phyloP scores from a whole-genome alignment of 2,329 filamentous ascomycete genomes.

The Taxawa tesnikishii region DNA sequence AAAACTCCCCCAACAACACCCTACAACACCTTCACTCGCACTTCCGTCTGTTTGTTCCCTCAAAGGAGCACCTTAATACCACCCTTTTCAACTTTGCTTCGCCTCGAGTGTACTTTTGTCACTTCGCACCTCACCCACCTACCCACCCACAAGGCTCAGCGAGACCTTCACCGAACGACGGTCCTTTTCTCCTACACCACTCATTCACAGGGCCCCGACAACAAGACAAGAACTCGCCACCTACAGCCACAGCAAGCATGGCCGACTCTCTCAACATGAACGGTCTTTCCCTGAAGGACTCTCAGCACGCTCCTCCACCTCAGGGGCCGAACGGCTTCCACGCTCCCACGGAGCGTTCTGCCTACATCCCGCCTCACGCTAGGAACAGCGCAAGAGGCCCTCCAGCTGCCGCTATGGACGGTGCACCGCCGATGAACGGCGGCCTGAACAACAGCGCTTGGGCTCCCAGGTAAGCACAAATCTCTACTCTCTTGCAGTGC shows the following conservation, averaged over 20 bases:
- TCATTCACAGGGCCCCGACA: too few species aligned
- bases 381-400: conserved; percentile 41
- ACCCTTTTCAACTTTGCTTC: too few species aligned
- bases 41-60: too few species aligned
- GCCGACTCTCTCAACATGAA: conserved; percentile 77
- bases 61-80: too few species aligned
- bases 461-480: conserved; percentile 28
- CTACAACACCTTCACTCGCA: too few species aligned
- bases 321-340: conserved; percentile 27
- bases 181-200: too few species aligned
- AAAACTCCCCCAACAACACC: too few species aligned
- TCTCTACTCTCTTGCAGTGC: too few species aligned
- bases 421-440: conserved; percentile 25
- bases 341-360: conserved; percentile 45
- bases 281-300: conserved; percentile 58
- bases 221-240: too few species aligned
- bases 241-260: conserved; percentile 34
- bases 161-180: too few species aligned
- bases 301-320: conserved; percentile 42
- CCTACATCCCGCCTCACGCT: conserved; percentile 79
- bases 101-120: too few species aligned
- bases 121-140: too few species aligned
- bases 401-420: conserved; percentile 24
- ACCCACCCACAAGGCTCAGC: not conserved
- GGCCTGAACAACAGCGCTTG: conserved; percentile 50